Conservation (phyloP, 495 filamentous ascomycete genomes). For the Bathelium albidoporum region DNA sequence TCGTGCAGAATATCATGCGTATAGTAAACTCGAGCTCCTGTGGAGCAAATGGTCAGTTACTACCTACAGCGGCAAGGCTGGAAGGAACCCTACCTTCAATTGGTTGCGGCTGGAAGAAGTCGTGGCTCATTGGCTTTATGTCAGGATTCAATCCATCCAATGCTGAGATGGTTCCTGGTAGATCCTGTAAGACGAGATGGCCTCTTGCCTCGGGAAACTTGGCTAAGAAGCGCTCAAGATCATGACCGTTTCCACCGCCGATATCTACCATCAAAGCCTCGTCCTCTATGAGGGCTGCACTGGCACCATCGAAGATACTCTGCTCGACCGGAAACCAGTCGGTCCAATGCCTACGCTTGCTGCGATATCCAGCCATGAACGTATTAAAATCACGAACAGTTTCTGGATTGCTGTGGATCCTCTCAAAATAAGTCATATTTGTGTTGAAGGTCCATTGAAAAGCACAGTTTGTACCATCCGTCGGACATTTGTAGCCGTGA, state of each 20-base stretch:
- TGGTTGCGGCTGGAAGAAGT: slow-evolving; percentile 16
- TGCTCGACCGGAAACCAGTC: background rate
- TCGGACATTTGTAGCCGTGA: background rate
- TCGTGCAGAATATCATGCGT: slow-evolving; percentile 15
- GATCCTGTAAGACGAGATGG: slow-evolving; percentile 12
- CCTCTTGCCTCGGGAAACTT: slow-evolving; percentile 11
- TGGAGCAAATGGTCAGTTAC: background rate
- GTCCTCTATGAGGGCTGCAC: background rate
- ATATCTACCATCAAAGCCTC: background rate
- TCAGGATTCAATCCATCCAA: background rate
- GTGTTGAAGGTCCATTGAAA: background rate
- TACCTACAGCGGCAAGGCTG: background rate
- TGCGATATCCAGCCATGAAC: background rate
- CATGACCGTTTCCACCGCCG: slow-evolving; percentile 10
- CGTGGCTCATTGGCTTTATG: slow-evolving; percentile 7
- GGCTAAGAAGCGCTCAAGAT: slow-evolving; percentile 5
- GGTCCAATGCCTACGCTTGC: background rate
- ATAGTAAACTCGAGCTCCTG: slow-evolving; percentile 15
- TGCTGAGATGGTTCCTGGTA: slow-evolving; percentile 1
- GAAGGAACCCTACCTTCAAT: slow-evolving; percentile 1
- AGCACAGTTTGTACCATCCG: background rate
- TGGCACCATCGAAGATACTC: background rate
- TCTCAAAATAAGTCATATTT: background rate
- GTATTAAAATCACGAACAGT: background rate
- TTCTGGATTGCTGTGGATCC: background rate